Evolutionary conservation across 768 basidiomycete genomes (phyloP), one percentile per base, ranked within the genome.

Genomic region (Cystobasidium ongulense): DNA sequence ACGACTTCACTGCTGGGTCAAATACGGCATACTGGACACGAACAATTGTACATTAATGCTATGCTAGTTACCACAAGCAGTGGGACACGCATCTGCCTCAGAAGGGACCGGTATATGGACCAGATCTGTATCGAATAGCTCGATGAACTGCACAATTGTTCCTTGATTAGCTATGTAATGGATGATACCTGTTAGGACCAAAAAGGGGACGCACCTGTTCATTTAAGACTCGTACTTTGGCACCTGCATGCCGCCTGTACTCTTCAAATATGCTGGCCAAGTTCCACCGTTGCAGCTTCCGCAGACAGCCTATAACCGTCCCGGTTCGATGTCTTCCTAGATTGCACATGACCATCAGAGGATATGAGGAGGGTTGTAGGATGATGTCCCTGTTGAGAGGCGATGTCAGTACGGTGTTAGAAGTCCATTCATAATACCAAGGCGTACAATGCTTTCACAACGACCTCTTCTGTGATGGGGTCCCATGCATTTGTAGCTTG

Each of bases 261-360:
- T 81, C 81, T 39, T 75, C 75, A 35, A 75, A 75, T 54, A 76
- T 72, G n/a, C 64, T 67, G 8, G 70, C 67, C 21, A 81, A 76
- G 0, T 81, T 80, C 82, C 81, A 82, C 0, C 77, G 76, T 70
- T 82, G 82, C 0, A 81, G 61, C n/a, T 81, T 75, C 0, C 82
- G 76, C 0, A 83, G 78, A 70, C 81, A 82, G 31, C 82, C 82
- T n/a, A 83, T 78, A 21, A 83, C 75, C 63, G 81, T 82, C 1
- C 82, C 82, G 2, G 82, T 83, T 0, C 82, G 80, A 64, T 83
- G 82, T 81, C 82, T 65, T 10, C 21, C 23, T 65, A 80, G 80
- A 67, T 80, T 79, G 70, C 82, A 82, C 76, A 80, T 80, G 65
- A 82, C 80, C 11, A 80, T 68, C 1, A 77, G 77, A 1, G 82